These are phyloP conservation scores for Sisymbrium altissimum DNA, from an alignment of 345 rosid species.

Conservation along the genomic window DNA sequence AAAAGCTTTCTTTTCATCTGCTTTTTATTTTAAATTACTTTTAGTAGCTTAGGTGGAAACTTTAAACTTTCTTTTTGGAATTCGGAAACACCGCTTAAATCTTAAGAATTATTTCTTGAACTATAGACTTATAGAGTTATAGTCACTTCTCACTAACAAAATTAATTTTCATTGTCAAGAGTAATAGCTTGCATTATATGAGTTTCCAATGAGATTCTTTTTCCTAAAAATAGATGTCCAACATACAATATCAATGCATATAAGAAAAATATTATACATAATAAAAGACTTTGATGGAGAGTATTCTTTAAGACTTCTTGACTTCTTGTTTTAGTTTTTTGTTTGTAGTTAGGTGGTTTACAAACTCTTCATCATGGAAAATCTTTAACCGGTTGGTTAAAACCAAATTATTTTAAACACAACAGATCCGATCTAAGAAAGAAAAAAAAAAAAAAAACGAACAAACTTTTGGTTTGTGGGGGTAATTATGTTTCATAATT, in stretches of 20 bases:
- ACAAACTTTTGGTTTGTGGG: conserved; percentile 5
- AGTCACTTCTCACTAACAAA: neutral
- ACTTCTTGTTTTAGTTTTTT: neutral
- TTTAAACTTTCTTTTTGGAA: neutral
- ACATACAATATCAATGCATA: neutral
- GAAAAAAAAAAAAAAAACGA: too few relatives aligned
- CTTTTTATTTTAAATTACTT: neutral
- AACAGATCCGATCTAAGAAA: neutral
- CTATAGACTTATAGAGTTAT: neutral
- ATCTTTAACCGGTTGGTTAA: neutral
- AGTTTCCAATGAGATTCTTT: neutral
- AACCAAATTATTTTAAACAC: neutral
- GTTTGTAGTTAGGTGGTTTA: neutral
- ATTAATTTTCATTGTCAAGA: neutral
- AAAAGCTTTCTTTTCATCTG: neutral
- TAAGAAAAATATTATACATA: neutral
- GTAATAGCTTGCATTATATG: neutral
- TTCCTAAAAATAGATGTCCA: neutral
- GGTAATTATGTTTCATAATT: conserved; percentile 27
- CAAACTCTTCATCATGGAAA: neutral
- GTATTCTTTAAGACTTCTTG: neutral
- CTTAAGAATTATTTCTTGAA: neutral
- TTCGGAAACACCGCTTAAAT: neutral
- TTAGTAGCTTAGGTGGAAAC: conserved; percentile 9
- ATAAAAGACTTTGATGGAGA: neutral